Percentiles rank a stretch among this genome's conserved stretches.
phyloP scores from a whole-genome alignment of 495 filamentous ascomycete species.

The Clohesyomyces aquaticus region DNA sequence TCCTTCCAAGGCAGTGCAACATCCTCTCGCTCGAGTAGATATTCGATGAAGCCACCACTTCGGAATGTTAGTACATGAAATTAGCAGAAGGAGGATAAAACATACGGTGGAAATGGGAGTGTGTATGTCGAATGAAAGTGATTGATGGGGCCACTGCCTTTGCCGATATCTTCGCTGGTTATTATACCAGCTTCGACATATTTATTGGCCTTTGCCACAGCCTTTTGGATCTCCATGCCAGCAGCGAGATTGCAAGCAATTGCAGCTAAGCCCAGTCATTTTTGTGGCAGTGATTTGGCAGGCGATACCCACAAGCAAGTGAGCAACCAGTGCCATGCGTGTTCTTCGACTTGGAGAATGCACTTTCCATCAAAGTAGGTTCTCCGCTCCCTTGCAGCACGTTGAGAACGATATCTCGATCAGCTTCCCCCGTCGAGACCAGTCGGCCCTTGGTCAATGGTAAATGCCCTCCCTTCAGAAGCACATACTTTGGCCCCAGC shows the following conservation, averaged over 20 bases:
- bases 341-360: constrained; percentile 70
- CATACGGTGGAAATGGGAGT: constrained; percentile 82
- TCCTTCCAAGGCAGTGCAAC: constrained; percentile 70
- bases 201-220: constrained; percentile 70
- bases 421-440: constrained; percentile 57
- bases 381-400: constrained; percentile 67
- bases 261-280: constrained; percentile 59
- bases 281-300: neutral
- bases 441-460: constrained; percentile 68
- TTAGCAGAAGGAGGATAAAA: constrained; percentile 10
- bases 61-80: constrained; percentile 7
- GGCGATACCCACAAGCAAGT: constrained; percentile 69
- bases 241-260: constrained; percentile 84
- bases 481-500: constrained; percentile 76
- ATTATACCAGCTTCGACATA: constrained; percentile 87
- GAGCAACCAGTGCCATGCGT: constrained; percentile 97
- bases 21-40: constrained; percentile 74
- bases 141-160: constrained; percentile 87
- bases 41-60: constrained; percentile 83
- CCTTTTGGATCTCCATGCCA: constrained; percentile 59
- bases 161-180: constrained; percentile 71
- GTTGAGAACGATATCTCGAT: constrained; percentile 71
- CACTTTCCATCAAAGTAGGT: constrained; percentile 63
- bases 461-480: constrained; percentile 92
- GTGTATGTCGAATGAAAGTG: constrained; percentile 86